Evolutionary conservation across 257 asterid genomes (phyloP), one percentile per base, ranked within the genome.

Genomic region (Nicotiana undulata): DNA sequence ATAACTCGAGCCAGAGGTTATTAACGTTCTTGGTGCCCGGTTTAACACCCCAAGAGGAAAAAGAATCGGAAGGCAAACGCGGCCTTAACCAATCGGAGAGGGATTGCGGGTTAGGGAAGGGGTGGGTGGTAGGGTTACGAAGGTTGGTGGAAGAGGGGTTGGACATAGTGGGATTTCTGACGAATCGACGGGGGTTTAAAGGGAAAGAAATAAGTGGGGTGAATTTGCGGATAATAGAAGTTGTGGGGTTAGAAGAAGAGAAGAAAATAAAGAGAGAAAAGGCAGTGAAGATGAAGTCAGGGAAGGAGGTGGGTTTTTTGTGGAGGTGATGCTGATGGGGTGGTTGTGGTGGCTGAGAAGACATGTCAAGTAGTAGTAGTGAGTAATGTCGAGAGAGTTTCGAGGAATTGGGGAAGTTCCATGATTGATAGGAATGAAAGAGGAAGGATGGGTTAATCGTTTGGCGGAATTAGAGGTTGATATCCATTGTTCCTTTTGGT

Each of bases 11-110:
- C 96, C 96, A 96, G 11, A 96, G 84, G 55, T 94, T 95, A 80
- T 91, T 92, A 51, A 96, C 89, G 64, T 94, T 96, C 81, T 96
- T 96, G 10, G 99, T 96, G 6, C 99, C 98, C 8, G 99, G 97
- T 77, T 89, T 92, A 46, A 92, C 92, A 1, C 99, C 99, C 99
- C 99, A 96, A 15, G 99, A 86, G 44, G 95, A 95, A 84, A 93
- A 90, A 0, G 88, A 79, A n/a, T 90, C 96, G 44, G 93, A 87
- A 72, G 91, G 86, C 66, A 95, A 81, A 12, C 98, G 92, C 37
- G 97, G 98, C 82, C 60, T 86, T 77, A 94, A 92, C 98, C 98
- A 94, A 82, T 93, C 97, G 93, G 97, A 91, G 75, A 95, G 91
- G 56, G 94, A 90, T 26, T 93, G 97, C 37, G 98, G 98, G 63